phyloP scores from a whole-genome alignment of 2,329 filamentous ascomycete genomes.

The Exophiala phaeomuriformis region DNA sequence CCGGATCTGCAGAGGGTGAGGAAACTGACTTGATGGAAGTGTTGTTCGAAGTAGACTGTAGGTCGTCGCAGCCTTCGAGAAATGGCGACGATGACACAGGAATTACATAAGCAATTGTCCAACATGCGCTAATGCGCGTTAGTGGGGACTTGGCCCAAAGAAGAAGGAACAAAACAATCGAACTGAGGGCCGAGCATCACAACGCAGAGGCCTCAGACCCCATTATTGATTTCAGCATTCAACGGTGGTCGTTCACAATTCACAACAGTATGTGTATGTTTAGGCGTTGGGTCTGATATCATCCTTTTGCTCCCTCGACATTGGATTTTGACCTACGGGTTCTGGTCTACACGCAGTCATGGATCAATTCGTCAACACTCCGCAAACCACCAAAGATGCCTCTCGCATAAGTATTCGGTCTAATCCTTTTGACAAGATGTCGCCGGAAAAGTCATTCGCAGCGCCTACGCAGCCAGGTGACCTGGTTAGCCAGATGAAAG shows the following conservation, averaged over 20 bases:
- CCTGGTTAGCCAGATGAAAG: constrained; percentile 66
- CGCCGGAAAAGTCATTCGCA: constrained; percentile 78
- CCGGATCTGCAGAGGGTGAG: too few species aligned
- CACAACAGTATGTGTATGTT: not conserved
- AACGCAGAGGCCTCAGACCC: not conserved
- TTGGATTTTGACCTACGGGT: not conserved
- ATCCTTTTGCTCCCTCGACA: not conserved
- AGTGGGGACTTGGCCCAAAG: not conserved
- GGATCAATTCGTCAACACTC: constrained; percentile 72
- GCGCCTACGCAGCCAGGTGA: constrained; percentile 72
- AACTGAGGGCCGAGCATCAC: not conserved
- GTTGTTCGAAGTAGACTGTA: not conserved
- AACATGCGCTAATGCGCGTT: not conserved
- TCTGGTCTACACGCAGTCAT: constrained; percentile 44
- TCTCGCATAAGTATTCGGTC: constrained; percentile 66
- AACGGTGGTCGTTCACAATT: not conserved
- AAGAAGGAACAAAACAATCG: not conserved
- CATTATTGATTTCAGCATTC: not conserved
- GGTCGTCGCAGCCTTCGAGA: too few species aligned
- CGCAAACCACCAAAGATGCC: constrained; percentile 71
- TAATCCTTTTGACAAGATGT: constrained; percentile 71
- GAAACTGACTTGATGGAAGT: too few species aligned
- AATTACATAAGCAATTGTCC: too few species aligned
- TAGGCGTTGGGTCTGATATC: constrained; percentile 4
- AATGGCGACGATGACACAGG: too few species aligned